Base-by-base conservation (phyloP, 2,329 filamentous ascomycete species). In the Aschersonia sp. region DNA sequence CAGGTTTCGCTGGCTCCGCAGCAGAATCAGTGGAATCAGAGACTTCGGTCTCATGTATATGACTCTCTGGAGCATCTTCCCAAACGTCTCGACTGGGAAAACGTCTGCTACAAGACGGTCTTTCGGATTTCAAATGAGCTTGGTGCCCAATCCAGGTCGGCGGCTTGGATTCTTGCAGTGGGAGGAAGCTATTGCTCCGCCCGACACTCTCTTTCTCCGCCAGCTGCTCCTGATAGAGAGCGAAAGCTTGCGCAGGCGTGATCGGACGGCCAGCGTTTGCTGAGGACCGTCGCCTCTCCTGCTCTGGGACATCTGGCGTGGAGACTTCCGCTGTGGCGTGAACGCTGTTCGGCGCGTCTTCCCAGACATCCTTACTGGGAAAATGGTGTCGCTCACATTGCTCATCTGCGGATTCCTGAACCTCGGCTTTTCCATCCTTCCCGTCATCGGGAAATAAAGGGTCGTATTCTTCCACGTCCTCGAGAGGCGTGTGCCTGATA, bases 351-450 rank as follows among this genome's bases (percentile, higher is more conserved):
- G 94, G 92, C 0, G 88, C 84, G 62, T 98, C 94, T 68, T 98
- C 92, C 92, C 92, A 98, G 41, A 97, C 79, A 61, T 98, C 92
- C 62, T 89, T 85, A 63, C 89, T 96, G 1, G 92, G 92, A 65
- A 98, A 98, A 52, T 76, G 65, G 51, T 84, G 83, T 53, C 79
- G 77, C 51, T 74, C 68, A 53, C 78, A 72, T 53, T 73, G 73
- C 46, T 72, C 68, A 30, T 61, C 60, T 42, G 62, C 60, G 44
- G 59, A 48, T 40, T 67, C 58, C 40, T 51, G 45, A 10, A 49
- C 43, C 7, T 44, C 35, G 30, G 47, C 49, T 6, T 62, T 60
- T 20, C 67, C 61, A 47, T 74, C 69, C 48, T 79, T 76, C 3
- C 76, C 74, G 12, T 89, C 85, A 49, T 92, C 89, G 0, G 86